These are phyloP conservation scores for Thalia dealbata DNA, from an alignment of 176 grass and related monocot genomes.

Conservation along the genomic window DNA sequence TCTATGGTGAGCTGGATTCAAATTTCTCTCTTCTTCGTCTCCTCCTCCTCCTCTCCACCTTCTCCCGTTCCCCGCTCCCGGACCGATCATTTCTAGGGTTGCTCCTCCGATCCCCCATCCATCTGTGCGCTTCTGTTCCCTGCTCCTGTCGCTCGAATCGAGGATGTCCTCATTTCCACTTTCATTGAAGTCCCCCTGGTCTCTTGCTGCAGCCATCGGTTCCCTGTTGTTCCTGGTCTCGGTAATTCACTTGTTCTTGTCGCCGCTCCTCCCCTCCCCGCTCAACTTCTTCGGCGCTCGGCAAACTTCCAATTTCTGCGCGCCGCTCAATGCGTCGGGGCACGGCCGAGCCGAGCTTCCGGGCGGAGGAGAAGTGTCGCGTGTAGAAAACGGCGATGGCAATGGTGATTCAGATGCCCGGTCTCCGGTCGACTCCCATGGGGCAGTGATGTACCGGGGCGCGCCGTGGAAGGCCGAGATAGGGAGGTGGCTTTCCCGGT, in stretches of 20 bases:
- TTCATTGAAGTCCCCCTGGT: constrained; percentile 39
- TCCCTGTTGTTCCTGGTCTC: constrained; percentile 33
- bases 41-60: no score
- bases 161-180: neutral
- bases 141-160: no score
- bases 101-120: no score
- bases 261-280: constrained; percentile 40
- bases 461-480: constrained; percentile 69
- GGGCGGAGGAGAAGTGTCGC: neutral
- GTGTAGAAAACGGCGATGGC: no score
- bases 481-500: constrained; percentile 65
- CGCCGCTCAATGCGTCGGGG: constrained; percentile 5
- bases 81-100: no score
- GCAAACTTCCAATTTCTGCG: neutral
- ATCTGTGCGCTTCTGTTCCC: no score
- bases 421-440: constrained; percentile 42
- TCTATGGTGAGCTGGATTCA: no score
- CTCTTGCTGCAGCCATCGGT: constrained; percentile 23
- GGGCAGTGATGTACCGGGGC: constrained; percentile 34
- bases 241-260: constrained; percentile 41
- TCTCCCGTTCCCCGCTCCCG: no score
- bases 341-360: neutral
- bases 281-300: constrained; percentile 34
- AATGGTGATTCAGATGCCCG: neutral
- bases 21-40: no score